Evolutionary conservation across 257 asterid species (phyloP), one percentile per base, ranked within the genome.

Genomic region (Solanum pennellii): DNA sequence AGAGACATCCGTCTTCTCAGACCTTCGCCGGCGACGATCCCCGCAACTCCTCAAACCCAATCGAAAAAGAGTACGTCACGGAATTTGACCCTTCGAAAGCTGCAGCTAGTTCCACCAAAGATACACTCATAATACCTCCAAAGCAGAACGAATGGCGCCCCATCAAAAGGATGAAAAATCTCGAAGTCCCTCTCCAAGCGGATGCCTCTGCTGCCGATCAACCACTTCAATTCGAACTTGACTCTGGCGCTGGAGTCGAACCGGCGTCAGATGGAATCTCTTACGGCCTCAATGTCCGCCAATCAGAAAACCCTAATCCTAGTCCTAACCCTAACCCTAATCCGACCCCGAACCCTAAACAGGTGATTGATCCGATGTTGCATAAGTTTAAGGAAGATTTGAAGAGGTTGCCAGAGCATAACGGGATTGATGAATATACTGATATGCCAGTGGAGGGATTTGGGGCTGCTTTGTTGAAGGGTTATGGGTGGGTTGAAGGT

Each of bases 401-500:
- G 88, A 86, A 87, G 84, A 93, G 86, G 77, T 87, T 96, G 35
- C 95, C 98, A 16, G 99, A 94, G 25, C 95, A 87, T 21, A 62
- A 90, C 5, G 94, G 93, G 65, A 59, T 91, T 86, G 96, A 95
- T 5, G 96, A 93, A 6, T 95, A 69, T 44, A 82, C 49, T 29
- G 98, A 94, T 87, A 93, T 97, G 89, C 99, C 98, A 0, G 95
- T 96, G 68, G 98, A 96, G 85, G 96, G 90, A 31, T 96, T 91
- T 87, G 98, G 93, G 3, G 91, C 92, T 8, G 98, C 99, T 3
- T 77, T 95, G 89, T 86, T 96, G 71, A 88, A 91, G 41, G 99
- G 99, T 23, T 93, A 95, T 62, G 99, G 99, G 8, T 96, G 99
- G 99, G 86, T 89, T 42, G 98, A 96, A 87, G 98, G 98, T 59